phyloP scores from a whole-genome alignment of 805 yeast species.

The Ogataea parapolymorpha region DNA sequence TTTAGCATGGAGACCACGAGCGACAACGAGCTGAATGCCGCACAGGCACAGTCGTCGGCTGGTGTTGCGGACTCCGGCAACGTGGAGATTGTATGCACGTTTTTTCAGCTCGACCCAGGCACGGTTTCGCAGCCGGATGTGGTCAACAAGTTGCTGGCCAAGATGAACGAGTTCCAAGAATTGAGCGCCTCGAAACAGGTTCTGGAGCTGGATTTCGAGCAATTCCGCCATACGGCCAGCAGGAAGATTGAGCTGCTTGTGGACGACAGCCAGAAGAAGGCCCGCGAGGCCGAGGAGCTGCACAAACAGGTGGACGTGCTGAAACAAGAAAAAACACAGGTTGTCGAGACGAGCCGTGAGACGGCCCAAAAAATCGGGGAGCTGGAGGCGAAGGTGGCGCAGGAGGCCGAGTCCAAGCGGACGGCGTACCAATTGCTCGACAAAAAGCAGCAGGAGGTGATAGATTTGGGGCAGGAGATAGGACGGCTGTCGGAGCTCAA shows the following conservation, averaged over 20 bases:
- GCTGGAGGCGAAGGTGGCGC: conserved; percentile 15
- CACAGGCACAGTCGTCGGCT: background rate
- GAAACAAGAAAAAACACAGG: conserved; percentile 19
- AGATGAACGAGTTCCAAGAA: conserved; percentile 34
- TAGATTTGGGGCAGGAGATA: conserved; percentile 38
- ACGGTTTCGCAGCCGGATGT: conserved; percentile 25
- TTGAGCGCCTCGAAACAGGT: conserved; percentile 37
- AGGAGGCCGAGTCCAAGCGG: conserved; percentile 28
- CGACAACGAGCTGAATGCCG: conserved; percentile 1
- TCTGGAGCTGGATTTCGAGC: conserved; percentile 40
- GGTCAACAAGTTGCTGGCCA: conserved; percentile 29
- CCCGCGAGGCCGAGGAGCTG: conserved; percentile 23
- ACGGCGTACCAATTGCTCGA: conserved; percentile 34
- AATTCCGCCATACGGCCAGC: conserved; percentile 32
- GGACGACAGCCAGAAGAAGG: conserved; percentile 25
- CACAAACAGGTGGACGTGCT: conserved; percentile 20
- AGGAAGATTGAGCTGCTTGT: conserved; percentile 34
- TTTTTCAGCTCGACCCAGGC: conserved; percentile 30
- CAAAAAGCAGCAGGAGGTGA: conserved; percentile 36
- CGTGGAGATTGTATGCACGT: conserved; percentile 31
- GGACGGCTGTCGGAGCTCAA: conserved; percentile 39
- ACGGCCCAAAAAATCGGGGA: background rate
- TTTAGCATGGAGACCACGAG: conserved; percentile 4
- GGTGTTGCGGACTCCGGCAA: background rate
- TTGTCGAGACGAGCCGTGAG: conserved; percentile 10